A percentile compares a stretch with the other conserved stretches of the same genome.
These are phyloP conservation scores for Ophiognomonia clavigignenti-juglandacearum DNA, from an alignment of 2,329 filamentous ascomycete species.

Conservation along the genomic window DNA sequence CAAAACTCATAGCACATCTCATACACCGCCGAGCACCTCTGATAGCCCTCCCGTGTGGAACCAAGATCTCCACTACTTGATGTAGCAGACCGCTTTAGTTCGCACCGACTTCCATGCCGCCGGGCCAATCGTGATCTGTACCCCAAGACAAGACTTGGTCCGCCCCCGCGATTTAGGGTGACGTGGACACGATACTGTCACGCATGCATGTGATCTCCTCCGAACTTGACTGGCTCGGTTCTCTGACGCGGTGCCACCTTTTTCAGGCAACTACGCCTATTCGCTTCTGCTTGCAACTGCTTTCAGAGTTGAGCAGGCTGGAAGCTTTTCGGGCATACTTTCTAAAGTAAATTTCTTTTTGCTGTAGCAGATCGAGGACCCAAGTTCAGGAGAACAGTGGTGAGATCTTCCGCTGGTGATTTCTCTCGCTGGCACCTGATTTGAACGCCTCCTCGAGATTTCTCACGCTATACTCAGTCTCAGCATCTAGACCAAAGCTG, in stretches of 20 bases:
- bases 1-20: neutral
- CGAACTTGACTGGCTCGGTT: neutral
- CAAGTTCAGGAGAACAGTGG: too few species aligned
- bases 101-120: neutral
- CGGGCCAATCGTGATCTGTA: neutral
- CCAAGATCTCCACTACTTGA: neutral
- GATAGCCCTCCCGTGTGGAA: neutral
- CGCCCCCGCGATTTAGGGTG: too few species aligned
- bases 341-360: neutral
- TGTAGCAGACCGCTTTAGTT: too few species aligned
- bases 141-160: neutral
- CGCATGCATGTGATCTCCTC: constrained; percentile 7
- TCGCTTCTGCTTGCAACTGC: neutral
- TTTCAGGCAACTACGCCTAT: neutral
- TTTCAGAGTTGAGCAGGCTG: too few species aligned
- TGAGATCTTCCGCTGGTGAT: too few species aligned
- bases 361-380: too few species aligned
- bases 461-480: too few species aligned
- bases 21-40: neutral
- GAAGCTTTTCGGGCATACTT: too few species aligned
- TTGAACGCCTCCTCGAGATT: too few species aligned
- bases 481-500: too few species aligned
- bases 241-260: neutral
- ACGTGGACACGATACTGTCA: neutral
- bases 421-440: too few species aligned